Percentiles rank a stretch among this genome's conserved stretches.
These are phyloP conservation scores for Polysphondylium violaceum DNA, from an alignment of 78 protist species.

Conservation along the genomic window DNA sequence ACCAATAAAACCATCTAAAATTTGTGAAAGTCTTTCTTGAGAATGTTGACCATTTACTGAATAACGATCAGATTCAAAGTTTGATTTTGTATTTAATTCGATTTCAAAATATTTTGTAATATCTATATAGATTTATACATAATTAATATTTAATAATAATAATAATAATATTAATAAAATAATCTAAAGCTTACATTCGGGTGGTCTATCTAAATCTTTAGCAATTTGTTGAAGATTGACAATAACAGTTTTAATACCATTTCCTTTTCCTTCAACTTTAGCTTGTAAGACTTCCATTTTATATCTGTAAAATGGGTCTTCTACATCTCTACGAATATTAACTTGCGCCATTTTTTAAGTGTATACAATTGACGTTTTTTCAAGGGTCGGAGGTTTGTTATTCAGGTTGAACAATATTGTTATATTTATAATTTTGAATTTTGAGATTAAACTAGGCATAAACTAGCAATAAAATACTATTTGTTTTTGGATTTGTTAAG, in stretches of 20 bases:
- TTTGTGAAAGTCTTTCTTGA: conserved; percentile 54
- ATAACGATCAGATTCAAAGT: conserved; percentile 79
- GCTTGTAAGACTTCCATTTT: conserved; percentile 94
- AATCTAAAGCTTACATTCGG: conserved; percentile 65
- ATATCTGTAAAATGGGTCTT: conserved; percentile 88
- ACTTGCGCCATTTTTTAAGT: conserved; percentile 73
- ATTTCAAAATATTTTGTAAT: conserved; percentile 91
- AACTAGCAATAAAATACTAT: too few species aligned
- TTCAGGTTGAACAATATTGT: conserved; percentile 24
- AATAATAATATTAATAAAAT: background rate
- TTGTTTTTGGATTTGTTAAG: too few species aligned
- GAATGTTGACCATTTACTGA: conserved; percentile 90
- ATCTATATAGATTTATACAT: conserved; percentile 36
- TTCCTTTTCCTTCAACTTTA: conserved; percentile 94
- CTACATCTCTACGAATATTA: conserved; percentile 80
- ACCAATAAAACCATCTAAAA: conserved; percentile 90
- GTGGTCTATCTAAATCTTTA: conserved; percentile 88
- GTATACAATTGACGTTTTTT: conserved; percentile 16
- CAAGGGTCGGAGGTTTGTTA: conserved; percentile 59
- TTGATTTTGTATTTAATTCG: conserved; percentile 92
- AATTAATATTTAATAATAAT: background rate
- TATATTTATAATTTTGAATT: too few species aligned
- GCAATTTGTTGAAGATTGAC: conserved; percentile 91
- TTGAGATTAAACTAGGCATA: too few species aligned
- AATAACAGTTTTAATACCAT: conserved; percentile 97